A percentile compares a stretch with the other conserved stretches of the same genome.
Evolutionary conservation across 73 alveolate genomes (phyloP).

Genomic region (Urostyla sp.): DNA sequence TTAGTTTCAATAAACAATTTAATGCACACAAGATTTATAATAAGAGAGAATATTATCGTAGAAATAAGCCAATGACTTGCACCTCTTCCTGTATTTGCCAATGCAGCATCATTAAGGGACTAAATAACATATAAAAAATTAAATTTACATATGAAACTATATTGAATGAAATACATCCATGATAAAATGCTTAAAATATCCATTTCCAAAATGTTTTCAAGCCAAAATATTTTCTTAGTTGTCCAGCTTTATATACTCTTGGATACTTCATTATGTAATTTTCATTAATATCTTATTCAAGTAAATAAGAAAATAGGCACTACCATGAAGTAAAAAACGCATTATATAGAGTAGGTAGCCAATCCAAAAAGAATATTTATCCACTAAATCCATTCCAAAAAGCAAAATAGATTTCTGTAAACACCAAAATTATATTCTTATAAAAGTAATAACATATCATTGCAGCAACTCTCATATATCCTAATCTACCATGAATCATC

Average conservation of each 20-base stretch:
- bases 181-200: conserved; percentile 80
- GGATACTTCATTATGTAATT: conserved; percentile 81
- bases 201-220: conserved; percentile 85
- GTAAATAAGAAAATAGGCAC: conserved; percentile 84
- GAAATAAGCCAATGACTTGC: conserved; percentile 87
- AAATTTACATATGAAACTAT: conserved; percentile 56
- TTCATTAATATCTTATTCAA: conserved; percentile 86
- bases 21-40: conserved; percentile 85
- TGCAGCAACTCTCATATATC: conserved; percentile 90
- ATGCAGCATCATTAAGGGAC: conserved; percentile 60
- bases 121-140: not conserved
- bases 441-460: conserved; percentile 97
- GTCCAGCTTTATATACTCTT: conserved; percentile 87
- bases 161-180: conserved; percentile 83
- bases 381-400: conserved; percentile 94
- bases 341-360: conserved; percentile 95
- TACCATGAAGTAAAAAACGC: conserved; percentile 95
- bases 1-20: conserved; percentile 84
- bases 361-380: conserved; percentile 93
- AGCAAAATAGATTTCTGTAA: conserved; percentile 91
- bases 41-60: conserved; percentile 82
- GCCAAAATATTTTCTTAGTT: conserved; percentile 74
- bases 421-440: conserved; percentile 91
- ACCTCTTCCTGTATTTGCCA: conserved; percentile 64
- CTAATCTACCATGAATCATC: conserved; percentile 95